Percentiles rank a stretch among this genome's conserved stretches.
These are phyloP conservation scores for Panicum virgatum DNA, from an alignment of 202 grass and related monocot species.

Conservation along the genomic window DNA sequence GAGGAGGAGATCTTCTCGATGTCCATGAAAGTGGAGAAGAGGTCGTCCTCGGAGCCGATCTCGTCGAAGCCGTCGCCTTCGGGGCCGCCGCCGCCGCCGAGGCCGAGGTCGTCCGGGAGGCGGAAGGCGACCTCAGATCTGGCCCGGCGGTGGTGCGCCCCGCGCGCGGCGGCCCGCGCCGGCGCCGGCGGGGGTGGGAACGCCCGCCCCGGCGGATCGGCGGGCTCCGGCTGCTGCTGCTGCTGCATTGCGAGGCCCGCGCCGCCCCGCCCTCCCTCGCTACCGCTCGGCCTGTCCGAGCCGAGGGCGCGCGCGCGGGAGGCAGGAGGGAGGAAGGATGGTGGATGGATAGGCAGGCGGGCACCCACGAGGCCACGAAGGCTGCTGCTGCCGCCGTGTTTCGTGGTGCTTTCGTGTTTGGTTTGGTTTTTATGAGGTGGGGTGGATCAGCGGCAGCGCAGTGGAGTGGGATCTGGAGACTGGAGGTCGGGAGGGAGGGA, in stretches of 20 bases:
- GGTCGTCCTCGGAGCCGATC: conserved; percentile 96
- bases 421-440: conserved; percentile 40
- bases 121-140: conserved; percentile 97
- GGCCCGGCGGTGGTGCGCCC: conserved; percentile 79
- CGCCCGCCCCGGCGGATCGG: conserved; percentile 51
- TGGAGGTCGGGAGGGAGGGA: not conserved
- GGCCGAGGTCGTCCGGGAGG: conserved; percentile 76
- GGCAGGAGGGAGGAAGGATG: conserved; percentile 6
- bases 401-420: conserved; percentile 31
- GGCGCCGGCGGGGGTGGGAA: conserved; percentile 45
- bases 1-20: conserved; percentile 90
- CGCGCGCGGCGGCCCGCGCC: conserved; percentile 48
- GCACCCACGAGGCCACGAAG: no score
- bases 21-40: conserved; percentile 99
- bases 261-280: not conserved
- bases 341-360: conserved; percentile 30
- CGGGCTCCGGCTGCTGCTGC: conserved; percentile 44
- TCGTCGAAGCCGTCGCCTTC: conserved; percentile 69
- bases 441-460: not conserved
- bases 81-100: conserved; percentile 37
- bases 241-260: conserved; percentile 40
- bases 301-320: no score
- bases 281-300: no score
- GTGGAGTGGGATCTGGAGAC: conserved; percentile 44
- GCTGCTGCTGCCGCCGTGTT: conserved; percentile 9